These are phyloP conservation scores for Talaromyces sp. DNA, from an alignment of 2,329 filamentous ascomycete genomes.

Conservation along the genomic window DNA sequence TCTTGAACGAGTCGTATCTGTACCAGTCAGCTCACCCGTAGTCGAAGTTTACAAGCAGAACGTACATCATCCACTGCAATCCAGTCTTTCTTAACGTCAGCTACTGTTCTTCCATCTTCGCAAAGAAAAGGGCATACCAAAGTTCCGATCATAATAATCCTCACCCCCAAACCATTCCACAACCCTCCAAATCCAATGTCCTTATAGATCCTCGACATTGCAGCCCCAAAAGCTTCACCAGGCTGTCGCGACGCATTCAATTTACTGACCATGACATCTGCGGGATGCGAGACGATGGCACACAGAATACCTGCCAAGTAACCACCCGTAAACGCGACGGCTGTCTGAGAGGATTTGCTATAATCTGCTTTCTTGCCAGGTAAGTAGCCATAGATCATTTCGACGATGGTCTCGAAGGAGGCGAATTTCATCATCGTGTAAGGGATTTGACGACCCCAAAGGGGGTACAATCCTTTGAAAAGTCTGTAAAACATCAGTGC, in stretches of 20 bases:
- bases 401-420: conserved; percentile 85
- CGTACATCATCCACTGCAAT: conserved; percentile 92
- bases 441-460: conserved; percentile 90
- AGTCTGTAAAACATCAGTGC: conserved; percentile 41
- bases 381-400: conserved; percentile 74
- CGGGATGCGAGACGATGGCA: conserved; percentile 74
- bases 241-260: conserved; percentile 73
- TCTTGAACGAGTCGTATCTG: conserved; percentile 74
- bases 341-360: conserved; percentile 75
- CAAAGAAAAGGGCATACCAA: conserved; percentile 36
- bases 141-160: conserved; percentile 86
- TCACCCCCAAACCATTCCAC: conserved; percentile 83
- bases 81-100: conserved; percentile 54
- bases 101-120: no score
- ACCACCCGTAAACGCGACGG: conserved; percentile 77
- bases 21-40: conserved; percentile 23
- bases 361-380: conserved; percentile 78
- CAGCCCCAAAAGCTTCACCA: conserved; percentile 73
- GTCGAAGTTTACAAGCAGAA: neutral
- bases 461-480: conserved; percentile 86
- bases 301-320: conserved; percentile 88
- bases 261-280: conserved; percentile 90
- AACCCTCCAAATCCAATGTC: conserved; percentile 85
- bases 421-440: conserved; percentile 94
- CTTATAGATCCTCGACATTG: conserved; percentile 75